Conservation (phyloP, 2,329 filamentous ascomycete genomes). For the Chaetomium strumarium region DNA sequence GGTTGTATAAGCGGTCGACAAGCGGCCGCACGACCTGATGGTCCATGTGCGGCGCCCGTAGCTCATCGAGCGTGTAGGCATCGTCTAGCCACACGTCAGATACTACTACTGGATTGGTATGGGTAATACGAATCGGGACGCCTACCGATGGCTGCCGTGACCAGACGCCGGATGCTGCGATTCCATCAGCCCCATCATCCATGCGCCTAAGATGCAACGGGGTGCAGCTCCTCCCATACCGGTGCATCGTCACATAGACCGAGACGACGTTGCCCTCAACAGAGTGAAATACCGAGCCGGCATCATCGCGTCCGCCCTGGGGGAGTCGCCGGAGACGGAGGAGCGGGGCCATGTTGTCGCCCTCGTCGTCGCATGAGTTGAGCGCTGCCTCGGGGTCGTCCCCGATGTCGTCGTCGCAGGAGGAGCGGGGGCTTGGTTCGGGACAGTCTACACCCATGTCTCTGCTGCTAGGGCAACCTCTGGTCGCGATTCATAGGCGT, state of each 20-base stretch:
- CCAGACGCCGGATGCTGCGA: conserved; percentile 24
- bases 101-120: no score
- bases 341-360: conserved; percentile 18
- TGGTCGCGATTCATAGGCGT: conserved; percentile 9
- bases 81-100: conserved; percentile 30
- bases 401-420: conserved; percentile 16
- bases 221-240: conserved; percentile 14
- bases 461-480: conserved; percentile 5
- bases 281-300: conserved; percentile 1
- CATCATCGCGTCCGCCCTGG: conserved; percentile 9
- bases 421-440: conserved; percentile 12
- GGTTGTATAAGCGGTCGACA: conserved; percentile 61
- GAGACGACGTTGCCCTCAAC: conserved; percentile 15
- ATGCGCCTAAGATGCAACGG: not conserved
- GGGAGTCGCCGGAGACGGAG: conserved; percentile 17
- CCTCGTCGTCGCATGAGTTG: conserved; percentile 12
- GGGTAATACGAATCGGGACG: no score
- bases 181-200: conserved; percentile 7
- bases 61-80: conserved; percentile 50
- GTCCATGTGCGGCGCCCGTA: conserved; percentile 63
- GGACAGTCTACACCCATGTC: conserved; percentile 12
- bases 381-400: conserved; percentile 20
- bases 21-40: conserved; percentile 59
- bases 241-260: conserved; percentile 28
- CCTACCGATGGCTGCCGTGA: conserved; percentile 25